These are phyloP conservation scores for Amphicarpaea edgeworthii DNA, from an alignment of 306 rosid genomes.

Conservation along the genomic window DNA sequence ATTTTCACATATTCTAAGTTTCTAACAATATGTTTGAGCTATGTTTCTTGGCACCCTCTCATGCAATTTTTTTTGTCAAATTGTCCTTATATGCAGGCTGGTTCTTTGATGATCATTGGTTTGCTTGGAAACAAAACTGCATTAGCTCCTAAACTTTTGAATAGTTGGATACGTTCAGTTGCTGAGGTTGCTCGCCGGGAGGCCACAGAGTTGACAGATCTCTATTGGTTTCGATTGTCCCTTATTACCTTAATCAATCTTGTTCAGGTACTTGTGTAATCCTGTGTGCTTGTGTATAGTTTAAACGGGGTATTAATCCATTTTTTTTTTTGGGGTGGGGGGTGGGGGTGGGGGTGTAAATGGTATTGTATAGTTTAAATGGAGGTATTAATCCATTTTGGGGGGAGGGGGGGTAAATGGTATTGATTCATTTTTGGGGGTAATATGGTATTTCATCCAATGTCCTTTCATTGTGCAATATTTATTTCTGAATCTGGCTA, in stretches of 20 bases:
- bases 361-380: constrained; percentile 22
- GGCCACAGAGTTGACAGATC: constrained; percentile 64
- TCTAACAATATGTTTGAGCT: not conserved
- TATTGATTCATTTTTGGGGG: not conserved
- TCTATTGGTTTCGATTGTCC: constrained; percentile 80
- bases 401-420: not conserved
- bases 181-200: constrained; percentile 75
- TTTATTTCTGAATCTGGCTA: constrained; percentile 5
- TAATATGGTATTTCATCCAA: not conserved
- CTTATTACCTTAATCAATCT: constrained; percentile 81
- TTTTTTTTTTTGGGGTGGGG: constrained; percentile 21
- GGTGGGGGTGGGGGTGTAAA: no score
- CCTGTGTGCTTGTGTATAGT: not conserved
- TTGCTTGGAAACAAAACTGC: constrained; percentile 76
- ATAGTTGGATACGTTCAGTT: constrained; percentile 72
- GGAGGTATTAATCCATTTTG: not conserved
- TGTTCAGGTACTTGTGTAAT: constrained; percentile 74
- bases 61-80: not conserved
- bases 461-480: constrained; percentile 8
- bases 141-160: constrained; percentile 79
- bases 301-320: constrained; percentile 24
- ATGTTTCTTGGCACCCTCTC: constrained; percentile 9
- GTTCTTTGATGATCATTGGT: constrained; percentile 89
- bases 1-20: constrained; percentile 16
- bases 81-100: constrained; percentile 66